Conservation (phyloP, 1,284 basidiomycete species). For the Rhodotorula glutinis region DNA sequence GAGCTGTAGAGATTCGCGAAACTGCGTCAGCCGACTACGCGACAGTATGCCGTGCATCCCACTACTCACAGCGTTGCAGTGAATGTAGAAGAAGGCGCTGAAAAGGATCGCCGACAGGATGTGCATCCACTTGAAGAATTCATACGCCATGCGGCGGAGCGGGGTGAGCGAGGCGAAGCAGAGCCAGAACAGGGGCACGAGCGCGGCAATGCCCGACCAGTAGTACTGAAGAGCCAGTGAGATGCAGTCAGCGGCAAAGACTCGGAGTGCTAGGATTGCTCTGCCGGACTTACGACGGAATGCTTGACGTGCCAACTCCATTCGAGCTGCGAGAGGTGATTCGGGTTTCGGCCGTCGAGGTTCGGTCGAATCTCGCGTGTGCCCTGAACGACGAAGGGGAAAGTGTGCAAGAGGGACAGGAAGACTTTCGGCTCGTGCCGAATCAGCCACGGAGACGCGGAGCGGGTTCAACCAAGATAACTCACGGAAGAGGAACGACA, state of each 20-base stretch:
- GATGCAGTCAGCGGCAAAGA: background rate
- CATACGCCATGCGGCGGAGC: constrained; percentile 50
- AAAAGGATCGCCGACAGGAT: constrained; percentile 43
- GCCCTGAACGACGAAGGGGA: constrained; percentile 40
- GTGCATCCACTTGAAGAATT: constrained; percentile 51
- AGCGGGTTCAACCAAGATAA: constrained; percentile 11
- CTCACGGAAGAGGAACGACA: constrained; percentile 47
- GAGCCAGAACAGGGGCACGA: constrained; percentile 49
- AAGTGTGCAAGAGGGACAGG: constrained; percentile 38
- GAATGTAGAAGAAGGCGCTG: constrained; percentile 49
- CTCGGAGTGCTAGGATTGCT: background rate
- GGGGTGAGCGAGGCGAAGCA: constrained; percentile 47
- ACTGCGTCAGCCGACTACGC: too few relatives aligned
- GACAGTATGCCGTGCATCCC: too few relatives aligned
- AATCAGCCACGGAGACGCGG: background rate
- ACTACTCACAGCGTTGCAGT: constrained; percentile 46
- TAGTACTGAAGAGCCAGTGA: constrained; percentile 41
- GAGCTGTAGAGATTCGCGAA: background rate
- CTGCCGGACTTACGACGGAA: constrained; percentile 21
- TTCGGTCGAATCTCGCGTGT: constrained; percentile 36
- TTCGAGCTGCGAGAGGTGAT: constrained; percentile 35
- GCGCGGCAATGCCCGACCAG: constrained; percentile 50
- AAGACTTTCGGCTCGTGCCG: constrained; percentile 16
- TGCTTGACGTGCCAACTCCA: constrained; percentile 33
- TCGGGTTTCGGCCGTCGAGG: constrained; percentile 29